Base-by-base conservation (phyloP, 257 asterid species). In the Nyctanthes arbortristis region DNA sequence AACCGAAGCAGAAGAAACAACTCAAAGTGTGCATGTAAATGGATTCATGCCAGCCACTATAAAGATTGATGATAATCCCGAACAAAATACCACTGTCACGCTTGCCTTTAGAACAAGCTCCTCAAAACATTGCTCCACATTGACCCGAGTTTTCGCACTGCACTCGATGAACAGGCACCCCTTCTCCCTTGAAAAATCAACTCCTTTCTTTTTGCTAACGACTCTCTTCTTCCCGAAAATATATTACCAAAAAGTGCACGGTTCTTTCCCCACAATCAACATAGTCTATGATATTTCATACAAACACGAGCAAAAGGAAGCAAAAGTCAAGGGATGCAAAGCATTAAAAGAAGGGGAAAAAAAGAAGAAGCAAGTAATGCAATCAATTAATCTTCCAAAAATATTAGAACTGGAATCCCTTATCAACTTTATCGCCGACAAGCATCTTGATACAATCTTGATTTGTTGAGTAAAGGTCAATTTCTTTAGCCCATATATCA, bases 81-180 rank as follows among this genome's bases (percentile, higher is more conserved):
- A 43, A 60, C 18, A 43, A 29, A 29, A 45, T 3, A 11, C 25
- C 10, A 29, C 25, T 6, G 62, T 39, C 47, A 20, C 22, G 59
- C 77, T 61, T 70, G 88, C n/a, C n/a, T n/a, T n/a, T n/a, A n/a
- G n/a, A n/a, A n/a, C n/a, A n/a, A n/a, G n/a, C n/a, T n/a, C n/a
- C 83, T 92, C 97, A 73, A 90, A 92, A 80, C 98, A 90, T 68
- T 90, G 97, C 83, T 92, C 97, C 75, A 92, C 98, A 12, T 92
- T 92, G 39, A 77, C 81, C 72, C 95, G 89, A 49, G 98, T 90
- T 81, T 86, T 92, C 33, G 98, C 98, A 82, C 98, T 92, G 52
- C 97, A 92, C 77, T 92, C 98, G 25, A 90, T 87, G 87, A 92
- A 92, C 70, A 92, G 87, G 78, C 97, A 88, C 16, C 97, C 93